These are phyloP conservation scores for Trichophyton schoenleinii DNA, from an alignment of 2,329 filamentous ascomycete genomes.

Conservation along the genomic window DNA sequence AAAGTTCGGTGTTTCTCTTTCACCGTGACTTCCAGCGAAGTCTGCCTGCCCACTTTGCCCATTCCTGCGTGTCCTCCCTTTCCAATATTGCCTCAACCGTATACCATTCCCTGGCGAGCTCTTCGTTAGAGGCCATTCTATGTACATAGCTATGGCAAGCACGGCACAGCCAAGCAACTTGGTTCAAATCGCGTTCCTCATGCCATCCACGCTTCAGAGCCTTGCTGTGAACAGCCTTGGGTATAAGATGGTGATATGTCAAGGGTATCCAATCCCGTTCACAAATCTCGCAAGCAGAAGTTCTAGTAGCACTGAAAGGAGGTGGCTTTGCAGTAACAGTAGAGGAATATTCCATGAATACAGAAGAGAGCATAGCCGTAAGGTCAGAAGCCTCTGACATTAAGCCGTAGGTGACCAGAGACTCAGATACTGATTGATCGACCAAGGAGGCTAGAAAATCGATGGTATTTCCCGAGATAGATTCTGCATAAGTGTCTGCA, in stretches of 20 bases:
- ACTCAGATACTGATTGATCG: constrained; percentile 51
- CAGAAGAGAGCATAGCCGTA: constrained; percentile 47
- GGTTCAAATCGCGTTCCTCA: constrained; percentile 58
- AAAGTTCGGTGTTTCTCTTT: neutral
- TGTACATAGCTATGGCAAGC: constrained; percentile 79
- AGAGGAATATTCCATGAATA: constrained; percentile 51
- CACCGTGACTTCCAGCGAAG: constrained; percentile 59
- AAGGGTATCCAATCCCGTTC: constrained; percentile 59
- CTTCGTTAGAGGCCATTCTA: constrained; percentile 61
- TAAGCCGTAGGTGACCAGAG: constrained; percentile 54
- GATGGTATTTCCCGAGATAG: constrained; percentile 42
- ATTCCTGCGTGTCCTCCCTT: constrained; percentile 58
- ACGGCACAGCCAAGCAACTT: constrained; percentile 74
- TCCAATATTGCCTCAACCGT: constrained; percentile 58
- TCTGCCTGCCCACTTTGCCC: constrained; percentile 59
- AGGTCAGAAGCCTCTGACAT: constrained; percentile 38
- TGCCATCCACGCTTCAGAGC: constrained; percentile 70
- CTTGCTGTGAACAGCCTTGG: constrained; percentile 63
- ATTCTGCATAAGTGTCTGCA: constrained; percentile 44
- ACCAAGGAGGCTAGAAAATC: constrained; percentile 42
- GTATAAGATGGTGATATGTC: constrained; percentile 78
- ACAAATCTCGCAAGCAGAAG: constrained; percentile 61
- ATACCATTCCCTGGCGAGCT: constrained; percentile 58
- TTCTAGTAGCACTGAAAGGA: constrained; percentile 46
- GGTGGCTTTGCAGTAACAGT: constrained; percentile 50